Conservation (phyloP, 202 grass and related monocot species). For the Digitaria exilis region DNA sequence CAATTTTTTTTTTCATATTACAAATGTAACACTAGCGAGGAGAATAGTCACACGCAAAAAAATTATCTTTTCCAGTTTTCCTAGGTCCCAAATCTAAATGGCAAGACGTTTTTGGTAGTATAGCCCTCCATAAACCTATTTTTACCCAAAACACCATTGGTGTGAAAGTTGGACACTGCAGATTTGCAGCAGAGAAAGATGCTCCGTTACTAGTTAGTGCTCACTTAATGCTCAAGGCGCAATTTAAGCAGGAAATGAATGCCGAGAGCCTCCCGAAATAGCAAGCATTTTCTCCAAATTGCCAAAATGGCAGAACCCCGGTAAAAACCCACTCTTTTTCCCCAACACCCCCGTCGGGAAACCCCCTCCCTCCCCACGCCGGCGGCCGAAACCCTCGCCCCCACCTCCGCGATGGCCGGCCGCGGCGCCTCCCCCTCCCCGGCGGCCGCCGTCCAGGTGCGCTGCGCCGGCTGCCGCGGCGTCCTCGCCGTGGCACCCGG, state of each 20-base stretch:
- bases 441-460: slow-evolving; percentile 63
- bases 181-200: no score
- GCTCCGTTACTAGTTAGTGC: no score
- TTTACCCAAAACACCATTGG: no score
- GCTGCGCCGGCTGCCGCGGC: slow-evolving; percentile 81
- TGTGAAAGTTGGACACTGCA: no score
- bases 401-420: slow-evolving; percentile 35
- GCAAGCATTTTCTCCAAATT: not conserved
- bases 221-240: not conserved
- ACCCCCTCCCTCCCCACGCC: not conserved
- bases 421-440: slow-evolving; percentile 31
- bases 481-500: slow-evolving; percentile 78
- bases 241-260: not conserved
- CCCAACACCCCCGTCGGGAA: not conserved
- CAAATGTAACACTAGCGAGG: no score
- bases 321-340: not conserved
- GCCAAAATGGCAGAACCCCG: slow-evolving; percentile 7
- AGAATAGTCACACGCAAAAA: no score
- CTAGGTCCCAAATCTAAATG: no score
- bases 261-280: not conserved
- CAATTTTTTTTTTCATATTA: no score
- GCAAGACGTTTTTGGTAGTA: no score
- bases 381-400: not conserved
- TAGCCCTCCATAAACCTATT: no score
- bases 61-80: no score